Base-by-base conservation (phyloP, 768 basidiomycete species). In the Rhizopogon vesiculosus region DNA sequence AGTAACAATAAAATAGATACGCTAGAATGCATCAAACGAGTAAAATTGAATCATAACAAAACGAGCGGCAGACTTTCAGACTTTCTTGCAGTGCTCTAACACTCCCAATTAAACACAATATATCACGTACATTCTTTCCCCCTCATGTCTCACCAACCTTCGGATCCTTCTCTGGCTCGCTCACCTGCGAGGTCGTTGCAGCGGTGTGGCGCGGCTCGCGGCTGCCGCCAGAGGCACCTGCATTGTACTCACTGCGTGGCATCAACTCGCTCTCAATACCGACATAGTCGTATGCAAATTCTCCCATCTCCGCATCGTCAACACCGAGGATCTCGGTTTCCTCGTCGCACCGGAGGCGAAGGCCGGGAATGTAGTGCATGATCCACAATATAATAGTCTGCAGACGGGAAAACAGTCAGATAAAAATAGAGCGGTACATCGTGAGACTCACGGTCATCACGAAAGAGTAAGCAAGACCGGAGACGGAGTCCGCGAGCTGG, bases 231-330 rank as follows among this genome's bases (percentile, higher is more conserved):
- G 62, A 55, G 7, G 68, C 62, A 25, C 44, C 28, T 62, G 63
- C 25, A 58, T 61, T 64, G 62, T 71, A 69, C 50, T 69, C 66
- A 56, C 67, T 64, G 31, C 64, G 65, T 1, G 67, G 68, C 1
- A 66, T 54, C 22, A 82, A 67, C 59, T 81, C 80, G 7, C 73
- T 65, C 41, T 91, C 89, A 49, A 91, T 67, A 10, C 86, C 88
- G 33, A 93, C 90, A 59, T 91, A 93, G 70, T 93, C 90, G 63
- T 91, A 92, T 2, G 89, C 87, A 59, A 84, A 93, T 73, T 95
- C 93, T 59, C 92, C 93, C 80, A 93, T 86, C 74, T 94, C 88
- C 1, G 84, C 79, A 64, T 93, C 89, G 71, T 98, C 95, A 61
- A 96, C 85, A 55, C 95, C 94, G 45, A 96, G 74, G 41, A 87